These are phyloP conservation scores for Trichoderma sp. DNA, from an alignment of 2,329 filamentous ascomycete genomes.

Conservation along the genomic window DNA sequence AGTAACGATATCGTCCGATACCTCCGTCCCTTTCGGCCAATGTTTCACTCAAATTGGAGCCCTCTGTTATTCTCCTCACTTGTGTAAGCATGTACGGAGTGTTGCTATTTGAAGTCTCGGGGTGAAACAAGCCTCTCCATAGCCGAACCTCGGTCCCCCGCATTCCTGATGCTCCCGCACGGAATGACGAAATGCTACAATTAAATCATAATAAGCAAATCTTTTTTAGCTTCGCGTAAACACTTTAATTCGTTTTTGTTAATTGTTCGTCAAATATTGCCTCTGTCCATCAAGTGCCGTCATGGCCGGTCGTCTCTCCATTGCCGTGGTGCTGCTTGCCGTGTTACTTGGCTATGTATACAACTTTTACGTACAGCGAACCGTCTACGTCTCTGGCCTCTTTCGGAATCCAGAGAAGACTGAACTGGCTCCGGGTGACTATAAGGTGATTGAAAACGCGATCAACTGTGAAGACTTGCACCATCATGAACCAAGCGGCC, in stretches of 20 bases:
- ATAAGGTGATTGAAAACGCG: conserved; percentile 50
- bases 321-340: conserved; percentile 16
- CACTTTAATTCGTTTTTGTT: not conserved
- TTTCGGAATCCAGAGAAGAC: conserved; percentile 29
- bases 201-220: not conserved
- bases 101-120: not conserved
- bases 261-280: not conserved
- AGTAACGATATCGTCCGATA: not conserved
- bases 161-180: not conserved
- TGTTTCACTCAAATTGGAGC: not conserved
- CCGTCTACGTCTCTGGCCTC: conserved; percentile 28
- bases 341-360: conserved; percentile 18
- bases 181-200: not conserved
- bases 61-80: not conserved
- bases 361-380: not conserved
- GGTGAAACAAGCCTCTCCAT: not conserved
- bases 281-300: not conserved
- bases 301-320: conserved; percentile 16
- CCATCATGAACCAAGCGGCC: conserved; percentile 46
- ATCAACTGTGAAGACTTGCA: conserved; percentile 60
- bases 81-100: not conserved
- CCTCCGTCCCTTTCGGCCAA: not conserved
- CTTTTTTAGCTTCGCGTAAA: not conserved
- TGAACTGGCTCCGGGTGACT: conserved; percentile 27
- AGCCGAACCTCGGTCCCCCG: conserved; percentile 5